phyloP scores from a whole-genome alignment of 371 early-diverging fungal species.

The Mucor saturninus region DNA sequence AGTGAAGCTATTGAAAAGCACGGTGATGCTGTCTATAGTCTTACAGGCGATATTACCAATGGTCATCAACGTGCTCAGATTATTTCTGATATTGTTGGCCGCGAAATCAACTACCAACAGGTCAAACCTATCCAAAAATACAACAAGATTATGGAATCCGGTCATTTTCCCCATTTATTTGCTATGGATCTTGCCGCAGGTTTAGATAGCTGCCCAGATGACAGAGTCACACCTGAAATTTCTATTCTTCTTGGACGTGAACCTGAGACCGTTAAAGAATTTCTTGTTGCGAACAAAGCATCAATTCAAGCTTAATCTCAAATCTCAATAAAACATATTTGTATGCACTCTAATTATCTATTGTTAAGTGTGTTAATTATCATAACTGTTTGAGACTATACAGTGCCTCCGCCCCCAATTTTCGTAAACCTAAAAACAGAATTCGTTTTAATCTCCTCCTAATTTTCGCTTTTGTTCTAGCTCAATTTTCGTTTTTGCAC shows the following conservation, averaged over 20 bases:
- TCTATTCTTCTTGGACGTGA: conserved; percentile 16
- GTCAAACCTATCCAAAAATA: conserved; percentile 20
- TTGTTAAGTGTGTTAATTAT: too few relatives aligned
- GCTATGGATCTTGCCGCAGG: conserved; percentile 10
- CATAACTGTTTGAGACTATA: neutral
- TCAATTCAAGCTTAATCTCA: too few relatives aligned
- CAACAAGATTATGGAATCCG: conserved; percentile 5
- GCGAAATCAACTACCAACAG: conserved; percentile 12
- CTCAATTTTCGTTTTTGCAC: conserved; percentile 8
- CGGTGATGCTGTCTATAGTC: conserved; percentile 22
- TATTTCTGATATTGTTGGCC: conserved; percentile 18
- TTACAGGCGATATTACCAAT: conserved; percentile 17
- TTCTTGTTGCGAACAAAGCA: conserved; percentile 14
- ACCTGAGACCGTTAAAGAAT: conserved; percentile 22
- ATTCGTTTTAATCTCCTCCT: conserved; percentile 11
- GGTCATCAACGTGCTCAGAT: conserved; percentile 14
- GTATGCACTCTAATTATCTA: too few relatives aligned
- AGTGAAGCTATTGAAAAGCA: conserved; percentile 30
- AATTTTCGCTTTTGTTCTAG: conserved; percentile 15
- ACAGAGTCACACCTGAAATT: conserved; percentile 1
- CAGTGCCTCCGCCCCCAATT: conserved; percentile 13
- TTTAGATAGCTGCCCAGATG: neutral
- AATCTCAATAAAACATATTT: too few relatives aligned
- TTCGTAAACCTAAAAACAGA: conserved; percentile 14
- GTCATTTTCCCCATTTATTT: conserved; percentile 4